Evolutionary conservation across 176 grass and related monocot species (phyloP), one percentile per base, ranked within the genome.

Genomic region (Melocanna baccifera): DNA sequence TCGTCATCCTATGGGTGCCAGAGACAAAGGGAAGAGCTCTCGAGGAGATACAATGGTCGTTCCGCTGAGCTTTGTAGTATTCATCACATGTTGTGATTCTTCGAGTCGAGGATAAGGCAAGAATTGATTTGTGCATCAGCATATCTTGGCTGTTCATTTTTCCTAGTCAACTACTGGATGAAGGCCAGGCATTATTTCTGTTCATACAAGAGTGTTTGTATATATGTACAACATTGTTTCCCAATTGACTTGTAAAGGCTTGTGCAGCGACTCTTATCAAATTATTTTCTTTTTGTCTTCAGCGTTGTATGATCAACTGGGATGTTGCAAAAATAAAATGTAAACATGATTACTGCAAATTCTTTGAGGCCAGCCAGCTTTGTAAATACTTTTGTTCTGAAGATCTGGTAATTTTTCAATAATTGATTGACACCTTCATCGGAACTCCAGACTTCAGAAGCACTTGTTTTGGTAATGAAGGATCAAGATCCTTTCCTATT

Each of bases 21-120:
- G 96, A 93, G 85, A 98, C 96, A 47, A 98, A 98, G 85, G 96
- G 96, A 71, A 95, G 91, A 91, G 95, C 93, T 22, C 91, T 98
- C 0, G 96, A 98, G 77, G 96, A 98, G 80, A 98, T 98, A 79
- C 93, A 95, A 34, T 93, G 86, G 85, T 98, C 93, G 11, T 98
- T 98, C 73, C 84, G 79, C 82, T 97, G 77, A 89, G 32, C 36
- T 2, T 32, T 62, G 34, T n/a, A 5, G 57, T 4, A 18, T 56
- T 34, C 10, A 20, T 63, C 41, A 39, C 56, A 69, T 52, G 51
- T 6, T 2, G 68, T 12, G n/a, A 22, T 29, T 81, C 67, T 68
- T 77, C 53, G 4, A 76, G 69, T 51, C 12, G 26, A 51, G 26
- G 71, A 85, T 2, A 63, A 69, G 3, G 96, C 12, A 62, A 6